phyloP scores from a whole-genome alignment of 768 basidiomycete genomes.

The Rhizopogon roseolus region DNA sequence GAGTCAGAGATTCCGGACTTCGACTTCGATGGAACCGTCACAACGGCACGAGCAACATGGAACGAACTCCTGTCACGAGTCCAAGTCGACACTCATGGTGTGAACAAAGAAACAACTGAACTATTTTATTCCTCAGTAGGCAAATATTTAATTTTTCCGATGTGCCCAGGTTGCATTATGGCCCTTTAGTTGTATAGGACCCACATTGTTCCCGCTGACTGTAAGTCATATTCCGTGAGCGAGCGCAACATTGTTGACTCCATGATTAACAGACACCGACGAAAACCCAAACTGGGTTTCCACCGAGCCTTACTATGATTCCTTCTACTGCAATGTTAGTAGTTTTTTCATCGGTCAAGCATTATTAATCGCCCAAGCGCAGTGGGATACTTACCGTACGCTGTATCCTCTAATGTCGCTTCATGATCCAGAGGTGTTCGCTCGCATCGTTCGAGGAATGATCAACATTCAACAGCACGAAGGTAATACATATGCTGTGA shows the following conservation, averaged over 20 bases:
- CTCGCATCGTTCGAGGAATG: slow-evolving; percentile 58
- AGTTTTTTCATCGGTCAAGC: background rate
- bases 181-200: slow-evolving; percentile 46
- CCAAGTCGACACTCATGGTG: slow-evolving; percentile 45
- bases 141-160: slow-evolving; percentile 9
- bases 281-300: slow-evolving; percentile 65
- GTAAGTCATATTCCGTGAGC: slow-evolving; percentile 28
- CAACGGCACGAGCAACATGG: slow-evolving; percentile 44
- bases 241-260: background rate
- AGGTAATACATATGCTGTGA: slow-evolving; percentile 29
- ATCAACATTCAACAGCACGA: slow-evolving; percentile 64
- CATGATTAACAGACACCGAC: slow-evolving; percentile 41
- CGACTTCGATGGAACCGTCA: slow-evolving; percentile 47
- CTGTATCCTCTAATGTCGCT: slow-evolving; percentile 60
- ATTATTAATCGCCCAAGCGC: background rate
- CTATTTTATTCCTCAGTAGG: slow-evolving; percentile 58
- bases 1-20: slow-evolving; percentile 56
- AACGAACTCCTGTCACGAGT: slow-evolving; percentile 52
- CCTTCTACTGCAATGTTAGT: slow-evolving; percentile 64
- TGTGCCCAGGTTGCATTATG: background rate
- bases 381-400: slow-evolving; percentile 68
- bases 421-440: slow-evolving; percentile 56
- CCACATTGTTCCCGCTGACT: slow-evolving; percentile 62
- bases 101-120: slow-evolving; percentile 43
- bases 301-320: slow-evolving; percentile 61